Evolutionary conservation across 176 grass and related monocot genomes (phyloP), one percentile per base, ranked within the genome.

Genomic region (Saccharum officinarum): DNA sequence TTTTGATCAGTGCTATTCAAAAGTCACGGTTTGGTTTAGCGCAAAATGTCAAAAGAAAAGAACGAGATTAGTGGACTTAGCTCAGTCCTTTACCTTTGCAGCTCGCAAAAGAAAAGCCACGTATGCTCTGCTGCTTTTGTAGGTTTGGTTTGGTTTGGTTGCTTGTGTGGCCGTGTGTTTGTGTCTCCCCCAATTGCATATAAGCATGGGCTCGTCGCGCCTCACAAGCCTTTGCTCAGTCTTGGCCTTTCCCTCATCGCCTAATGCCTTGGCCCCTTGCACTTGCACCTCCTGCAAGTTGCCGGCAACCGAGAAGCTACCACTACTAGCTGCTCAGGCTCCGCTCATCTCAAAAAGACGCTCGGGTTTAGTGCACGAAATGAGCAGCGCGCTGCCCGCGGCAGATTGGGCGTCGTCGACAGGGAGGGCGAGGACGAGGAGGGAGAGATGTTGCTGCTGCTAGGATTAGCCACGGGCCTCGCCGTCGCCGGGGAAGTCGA

Each of bases 281-380:
- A 6, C 88, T 86, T 78, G 67, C 84, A 6, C 88, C 62, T 64
- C 70, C 88, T 68, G 69, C 77, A 80, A 89, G 18, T 86, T 68
- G 84, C 80, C 63, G 47, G 69, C 74, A 70, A 70, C 89, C 75
- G 70, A 80, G 75, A 63, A 84, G 67, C 45, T 62, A 60, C 67
- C 7, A 37, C 81, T 84, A 71, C 41, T 5, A 14, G 67, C 72
- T 59, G 67, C 79, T 69, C 45, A 8, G 55, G 37, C 40, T 47
- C 61, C 20, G 36, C 26, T 44, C 67, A 67, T 75, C 81, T 84
- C 81, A 83, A 86, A 86, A 73, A 73, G 78, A 14, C 3, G 49
- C 36, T 39, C 68, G 28, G 69, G 49, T 87, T 42, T 64, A 14
- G 65, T 11, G 30, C 75, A 33, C 80, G 89, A 80, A 42, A 91